Conservation (phyloP, 2,329 filamentous ascomycete species). For the Colletotrichum higginsianum region DNA sequence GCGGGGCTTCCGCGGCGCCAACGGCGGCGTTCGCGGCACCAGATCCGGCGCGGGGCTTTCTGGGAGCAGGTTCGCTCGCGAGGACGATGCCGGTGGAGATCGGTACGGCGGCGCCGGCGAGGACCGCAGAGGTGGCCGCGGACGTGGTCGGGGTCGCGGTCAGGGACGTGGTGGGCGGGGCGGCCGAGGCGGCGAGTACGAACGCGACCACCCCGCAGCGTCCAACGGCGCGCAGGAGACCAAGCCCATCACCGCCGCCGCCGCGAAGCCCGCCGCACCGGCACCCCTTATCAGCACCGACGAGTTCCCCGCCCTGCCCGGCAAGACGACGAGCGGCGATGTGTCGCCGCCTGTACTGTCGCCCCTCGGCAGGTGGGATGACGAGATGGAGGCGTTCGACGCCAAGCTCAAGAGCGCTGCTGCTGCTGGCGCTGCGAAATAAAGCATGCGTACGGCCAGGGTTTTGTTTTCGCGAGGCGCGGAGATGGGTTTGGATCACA, state of each 20-base stretch:
- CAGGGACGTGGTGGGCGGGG: constrained; percentile 49
- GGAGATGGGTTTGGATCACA: neutral
- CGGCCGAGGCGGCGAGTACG: constrained; percentile 51
- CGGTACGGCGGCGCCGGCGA: constrained; percentile 29
- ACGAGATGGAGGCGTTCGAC: constrained; percentile 70
- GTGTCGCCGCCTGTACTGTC: constrained; percentile 51
- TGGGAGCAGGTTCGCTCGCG: constrained; percentile 60
- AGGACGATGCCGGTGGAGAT: constrained; percentile 46
- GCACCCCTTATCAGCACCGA: constrained; percentile 53
- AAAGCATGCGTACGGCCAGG: neutral
- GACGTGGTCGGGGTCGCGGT: constrained; percentile 43
- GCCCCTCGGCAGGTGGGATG: constrained; percentile 66
- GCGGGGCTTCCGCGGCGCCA: constrained; percentile 59
- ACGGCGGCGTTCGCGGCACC: constrained; percentile 58
- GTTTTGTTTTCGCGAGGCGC: neutral
- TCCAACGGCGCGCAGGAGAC: constrained; percentile 19
- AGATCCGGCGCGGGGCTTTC: constrained; percentile 54
- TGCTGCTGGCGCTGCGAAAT: constrained; percentile 19
- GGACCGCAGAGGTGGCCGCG: constrained; percentile 44
- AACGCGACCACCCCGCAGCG: constrained; percentile 49
- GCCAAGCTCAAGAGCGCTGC: constrained; percentile 43
- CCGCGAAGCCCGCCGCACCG: constrained; percentile 47
- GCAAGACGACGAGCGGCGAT: constrained; percentile 12
- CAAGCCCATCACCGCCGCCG: constrained; percentile 43
- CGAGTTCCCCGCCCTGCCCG: constrained; percentile 59